Evolutionary conservation across 2,329 filamentous ascomycete species (phyloP), one percentile per base, ranked within the genome.

Genomic region (Talaromyces sp.): DNA sequence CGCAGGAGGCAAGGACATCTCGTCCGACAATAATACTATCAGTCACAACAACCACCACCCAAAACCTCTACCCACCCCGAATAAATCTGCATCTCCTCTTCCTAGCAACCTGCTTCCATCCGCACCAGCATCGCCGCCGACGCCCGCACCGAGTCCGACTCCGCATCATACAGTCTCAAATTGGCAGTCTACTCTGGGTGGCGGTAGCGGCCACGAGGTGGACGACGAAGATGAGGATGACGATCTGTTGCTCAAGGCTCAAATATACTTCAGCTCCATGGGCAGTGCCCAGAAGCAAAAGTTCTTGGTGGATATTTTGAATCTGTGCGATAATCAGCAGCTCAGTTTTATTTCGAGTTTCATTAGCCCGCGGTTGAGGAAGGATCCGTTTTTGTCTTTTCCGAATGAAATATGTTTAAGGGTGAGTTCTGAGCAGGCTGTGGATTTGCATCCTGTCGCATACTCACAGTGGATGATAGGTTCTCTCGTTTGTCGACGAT

Each of bases 311-410:
- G 93, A 97, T 75, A 83, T 99, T 65, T 82, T 99, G 69, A 96
- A 96, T 73, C 86, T 97, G 71, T 99, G 95, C 81, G 96, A 96
- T 71, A 97, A 92, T 72, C 93, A 96, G 73, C 90, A 96, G 77
- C 84, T 99, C 70, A 97, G 93, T 78, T 98, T 97, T 75, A 93
- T 99, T 22, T 92, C 96, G 71, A 92, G 96, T 76, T 96, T 97
- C 78, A 94, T 99, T 70, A 94, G 92, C 76, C 95, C 95, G 33
- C 82, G 96, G 68, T 81, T 99, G 69, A 97, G 97, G 80, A 97
- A 97, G 77, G 95, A 99, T 75, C 95, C 95, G 0, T 98, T 99
- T 73, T 92, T 90, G 60, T 91, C 90, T 65, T 84, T 99, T 62
- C 95, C 95, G 0, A 93, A 96, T 73, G 95, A 99, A 79, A 82